Evolutionary conservation across 306 rosid genomes (phyloP), one percentile per base, ranked within the genome.

Genomic region (Acmispon strigosus): DNA sequence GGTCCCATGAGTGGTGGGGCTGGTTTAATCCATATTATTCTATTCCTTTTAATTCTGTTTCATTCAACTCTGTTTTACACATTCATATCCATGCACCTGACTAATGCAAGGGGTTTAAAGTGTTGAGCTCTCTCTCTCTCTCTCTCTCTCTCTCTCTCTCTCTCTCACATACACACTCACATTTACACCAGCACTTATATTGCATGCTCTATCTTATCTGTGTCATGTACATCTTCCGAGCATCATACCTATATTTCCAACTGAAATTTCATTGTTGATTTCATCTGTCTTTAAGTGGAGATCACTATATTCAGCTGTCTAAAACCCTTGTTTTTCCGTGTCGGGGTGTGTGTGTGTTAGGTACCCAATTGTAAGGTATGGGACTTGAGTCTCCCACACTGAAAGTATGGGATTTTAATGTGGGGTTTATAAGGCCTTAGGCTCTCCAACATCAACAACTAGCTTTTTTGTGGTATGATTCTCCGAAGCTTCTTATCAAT

Each of bases 51-150:
- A 15, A 4, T 15, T 1, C 43, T 48, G 9, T 16, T 18, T 44
- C 48, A 2, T 32, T 75, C 39, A 52, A 66, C 51, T 22, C 58
- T 27, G 32, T 36, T 10, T 58, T 59, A 44, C 19, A 39, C 22
- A 44, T 39, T 54, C 70, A 74, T 74, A 55, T 69, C 42, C n/a
- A 20, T 54, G 39, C 20, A 13, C 53, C 34, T 67, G 59, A 27
- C 20, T 2, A 27, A 62, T 51, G 36, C 56, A 20, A 42, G 17
- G 55, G 62, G 43, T 63, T 73, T 63, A 16, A 17, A 52, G 57
- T 29, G 44, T 5, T 66, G 29, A 5, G 17, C 11, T 51, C 7
- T 16, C 7, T 22, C 10, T 48, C 58, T 27, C 41, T n/a, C 54
- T 44, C 70, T 45, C 37, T 32, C 37, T 32, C 37, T 32, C 37